Evolutionary conservation across 352 stramenopile species (phyloP).

Genomic region (Thraustochytrium sp.): DNA sequence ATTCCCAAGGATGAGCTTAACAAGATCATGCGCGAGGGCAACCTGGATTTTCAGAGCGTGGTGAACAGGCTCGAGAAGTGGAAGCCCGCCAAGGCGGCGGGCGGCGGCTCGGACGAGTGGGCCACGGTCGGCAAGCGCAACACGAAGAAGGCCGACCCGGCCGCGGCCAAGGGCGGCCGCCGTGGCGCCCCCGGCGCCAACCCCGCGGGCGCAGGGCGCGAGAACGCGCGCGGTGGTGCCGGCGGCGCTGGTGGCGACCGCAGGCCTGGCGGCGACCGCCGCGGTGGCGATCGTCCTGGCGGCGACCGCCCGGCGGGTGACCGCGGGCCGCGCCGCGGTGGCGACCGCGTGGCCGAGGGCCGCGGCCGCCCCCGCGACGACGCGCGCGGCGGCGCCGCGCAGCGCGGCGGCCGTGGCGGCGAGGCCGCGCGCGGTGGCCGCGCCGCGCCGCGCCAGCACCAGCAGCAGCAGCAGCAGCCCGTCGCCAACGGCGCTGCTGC

Average conservation of each 20-base stretch:
- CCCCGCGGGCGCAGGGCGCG: no score
- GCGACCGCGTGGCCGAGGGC: no score
- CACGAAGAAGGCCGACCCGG: background rate
- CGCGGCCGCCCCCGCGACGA: background rate
- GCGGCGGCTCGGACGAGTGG: background rate
- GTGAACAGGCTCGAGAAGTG: constrained; percentile 2
- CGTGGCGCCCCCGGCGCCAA: background rate
- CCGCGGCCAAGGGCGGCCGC: background rate
- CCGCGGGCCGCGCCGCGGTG: no score
- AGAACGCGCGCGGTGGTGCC: no score
- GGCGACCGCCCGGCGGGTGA: background rate
- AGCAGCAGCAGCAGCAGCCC: background rate
- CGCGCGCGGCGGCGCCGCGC: background rate
- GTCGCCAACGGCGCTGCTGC: background rate
- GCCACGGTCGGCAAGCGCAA: background rate
- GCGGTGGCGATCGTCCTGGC: background rate
- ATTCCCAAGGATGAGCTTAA: background rate
- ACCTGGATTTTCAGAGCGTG: background rate
- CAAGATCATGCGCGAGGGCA: background rate
- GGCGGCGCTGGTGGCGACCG: background rate
- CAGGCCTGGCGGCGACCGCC: background rate
- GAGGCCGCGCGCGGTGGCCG: background rate
- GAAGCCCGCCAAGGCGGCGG: background rate
- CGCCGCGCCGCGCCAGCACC: no score
- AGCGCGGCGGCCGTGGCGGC: background rate